Conservation (phyloP, 768 basidiomycete genomes). For the Austroboletus eburneus region DNA sequence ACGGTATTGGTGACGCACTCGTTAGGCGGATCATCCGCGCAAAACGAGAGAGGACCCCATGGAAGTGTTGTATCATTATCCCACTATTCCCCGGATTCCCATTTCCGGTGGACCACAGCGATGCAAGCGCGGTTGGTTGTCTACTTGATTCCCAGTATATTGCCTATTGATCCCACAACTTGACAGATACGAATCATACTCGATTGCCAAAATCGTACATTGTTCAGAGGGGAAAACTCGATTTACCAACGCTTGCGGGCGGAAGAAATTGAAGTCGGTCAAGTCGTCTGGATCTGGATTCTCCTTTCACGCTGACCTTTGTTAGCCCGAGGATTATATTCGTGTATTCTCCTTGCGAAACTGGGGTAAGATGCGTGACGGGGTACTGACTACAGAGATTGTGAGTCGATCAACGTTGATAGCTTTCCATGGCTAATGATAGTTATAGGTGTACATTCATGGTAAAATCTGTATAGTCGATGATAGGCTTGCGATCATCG, state of each 20-base stretch:
- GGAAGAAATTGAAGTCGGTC: constrained; percentile 78
- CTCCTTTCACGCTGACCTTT: neutral
- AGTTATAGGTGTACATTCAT: constrained; percentile 77
- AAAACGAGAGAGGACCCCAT: constrained; percentile 71
- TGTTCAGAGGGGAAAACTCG: constrained; percentile 84
- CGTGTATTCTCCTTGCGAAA: constrained; percentile 86
- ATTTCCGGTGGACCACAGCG: constrained; percentile 87
- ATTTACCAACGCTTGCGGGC: constrained; percentile 83
- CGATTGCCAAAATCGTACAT: constrained; percentile 90
- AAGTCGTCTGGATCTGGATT: neutral
- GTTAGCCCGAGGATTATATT: constrained; percentile 91
- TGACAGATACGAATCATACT: constrained; percentile 85
- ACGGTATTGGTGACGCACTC: constrained; percentile 91
- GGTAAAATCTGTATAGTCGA: constrained; percentile 76
- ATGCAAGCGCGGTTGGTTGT: constrained; percentile 84
- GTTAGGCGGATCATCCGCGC: constrained; percentile 89
- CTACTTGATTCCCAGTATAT: neutral
- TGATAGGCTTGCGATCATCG: constrained; percentile 90
- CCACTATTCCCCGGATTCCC: constrained; percentile 92
- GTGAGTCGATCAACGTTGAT: constrained; percentile 33
- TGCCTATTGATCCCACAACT: neutral
- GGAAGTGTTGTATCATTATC: constrained; percentile 92
- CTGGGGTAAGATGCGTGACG: constrained; percentile 88
- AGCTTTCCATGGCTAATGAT: constrained; percentile 7
- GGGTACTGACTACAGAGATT: constrained; percentile 84